Percentiles rank a stretch among this genome's conserved stretches.
phyloP scores from a whole-genome alignment of 1,284 basidiomycete genomes.

The Moesziomyces aphidis region DNA sequence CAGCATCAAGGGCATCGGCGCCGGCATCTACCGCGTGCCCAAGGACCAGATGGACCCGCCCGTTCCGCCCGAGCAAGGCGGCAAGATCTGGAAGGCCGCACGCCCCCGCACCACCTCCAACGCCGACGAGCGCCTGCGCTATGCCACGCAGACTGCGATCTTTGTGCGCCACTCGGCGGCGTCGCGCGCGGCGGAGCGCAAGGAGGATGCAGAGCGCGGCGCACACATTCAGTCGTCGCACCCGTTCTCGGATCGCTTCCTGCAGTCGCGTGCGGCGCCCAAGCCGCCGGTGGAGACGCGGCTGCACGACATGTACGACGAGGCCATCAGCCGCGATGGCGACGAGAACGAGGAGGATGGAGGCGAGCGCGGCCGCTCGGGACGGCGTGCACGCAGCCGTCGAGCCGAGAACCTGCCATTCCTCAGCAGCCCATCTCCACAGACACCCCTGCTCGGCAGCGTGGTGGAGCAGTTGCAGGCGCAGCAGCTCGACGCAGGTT shows the following conservation, averaged over 20 bases:
- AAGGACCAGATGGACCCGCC: constrained; percentile 35
- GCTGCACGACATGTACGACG: constrained; percentile 38
- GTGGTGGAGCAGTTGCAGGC: background rate
- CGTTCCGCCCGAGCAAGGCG: constrained; percentile 21
- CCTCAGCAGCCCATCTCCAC: constrained; percentile 43
- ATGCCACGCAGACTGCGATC: constrained; percentile 37
- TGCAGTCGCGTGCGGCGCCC: constrained; percentile 29
- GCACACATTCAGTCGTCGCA: constrained; percentile 20
- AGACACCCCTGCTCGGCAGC: constrained; percentile 14
- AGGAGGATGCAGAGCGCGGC: background rate
- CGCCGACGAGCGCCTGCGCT: constrained; percentile 33
- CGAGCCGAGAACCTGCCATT: constrained; percentile 48
- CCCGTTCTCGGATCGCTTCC: constrained; percentile 38
- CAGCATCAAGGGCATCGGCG: constrained; percentile 29
- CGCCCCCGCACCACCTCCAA: constrained; percentile 38
- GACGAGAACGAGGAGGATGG: constrained; percentile 37
- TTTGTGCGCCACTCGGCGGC: constrained; percentile 37
- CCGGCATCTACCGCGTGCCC: constrained; percentile 37
- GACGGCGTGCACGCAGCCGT: constrained; percentile 47
- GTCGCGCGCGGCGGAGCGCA: constrained; percentile 10
- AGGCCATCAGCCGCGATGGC: constrained; percentile 26
- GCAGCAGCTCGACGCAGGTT: constrained; percentile 4
- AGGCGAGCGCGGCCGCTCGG: constrained; percentile 25
- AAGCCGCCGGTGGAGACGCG: constrained; percentile 30
- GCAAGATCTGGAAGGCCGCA: constrained; percentile 31